Percentiles rank a stretch among this genome's conserved stretches.
Evolutionary conservation across 768 basidiomycete species (phyloP).

Genomic region (Brasilioporus rufonigricans): DNA sequence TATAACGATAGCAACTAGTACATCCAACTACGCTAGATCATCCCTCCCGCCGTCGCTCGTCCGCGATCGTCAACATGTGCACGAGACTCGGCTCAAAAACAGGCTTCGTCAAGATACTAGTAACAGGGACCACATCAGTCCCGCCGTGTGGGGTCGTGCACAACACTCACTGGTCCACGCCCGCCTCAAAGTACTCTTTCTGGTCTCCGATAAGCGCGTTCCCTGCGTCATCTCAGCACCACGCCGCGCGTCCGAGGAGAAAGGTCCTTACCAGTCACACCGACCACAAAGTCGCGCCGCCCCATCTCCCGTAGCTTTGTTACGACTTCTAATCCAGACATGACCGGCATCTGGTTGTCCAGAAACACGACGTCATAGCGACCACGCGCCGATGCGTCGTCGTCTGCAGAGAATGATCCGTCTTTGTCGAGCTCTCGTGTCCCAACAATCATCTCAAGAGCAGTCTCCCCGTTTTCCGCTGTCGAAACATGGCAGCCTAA

Average conservation of each 20-base stretch:
- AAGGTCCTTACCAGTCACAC: constrained; percentile 58
- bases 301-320: constrained; percentile 61
- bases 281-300: constrained; percentile 76
- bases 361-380: constrained; percentile 49
- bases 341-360: constrained; percentile 81
- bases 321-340: constrained; percentile 72
- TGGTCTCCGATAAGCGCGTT: constrained; percentile 63
- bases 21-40: neutral
- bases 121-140: constrained; percentile 6
- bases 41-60: constrained; percentile 34
- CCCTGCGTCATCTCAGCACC: constrained; percentile 34
- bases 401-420: neutral
- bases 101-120: constrained; percentile 76
- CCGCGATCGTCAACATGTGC: constrained; percentile 41
- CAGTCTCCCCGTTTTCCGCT: constrained; percentile 82
- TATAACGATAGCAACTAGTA: neutral
- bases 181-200: constrained; percentile 71
- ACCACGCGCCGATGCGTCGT: neutral
- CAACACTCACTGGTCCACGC: constrained; percentile 63
- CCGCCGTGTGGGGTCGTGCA: too few species aligned
- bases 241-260: neutral
- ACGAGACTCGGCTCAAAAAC: constrained; percentile 57
- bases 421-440: neutral
- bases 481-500: constrained; percentile 76
- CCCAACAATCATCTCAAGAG: constrained; percentile 69